These are phyloP conservation scores for Echium plantagineum DNA, from an alignment of 257 asterid species.

Conservation along the genomic window DNA sequence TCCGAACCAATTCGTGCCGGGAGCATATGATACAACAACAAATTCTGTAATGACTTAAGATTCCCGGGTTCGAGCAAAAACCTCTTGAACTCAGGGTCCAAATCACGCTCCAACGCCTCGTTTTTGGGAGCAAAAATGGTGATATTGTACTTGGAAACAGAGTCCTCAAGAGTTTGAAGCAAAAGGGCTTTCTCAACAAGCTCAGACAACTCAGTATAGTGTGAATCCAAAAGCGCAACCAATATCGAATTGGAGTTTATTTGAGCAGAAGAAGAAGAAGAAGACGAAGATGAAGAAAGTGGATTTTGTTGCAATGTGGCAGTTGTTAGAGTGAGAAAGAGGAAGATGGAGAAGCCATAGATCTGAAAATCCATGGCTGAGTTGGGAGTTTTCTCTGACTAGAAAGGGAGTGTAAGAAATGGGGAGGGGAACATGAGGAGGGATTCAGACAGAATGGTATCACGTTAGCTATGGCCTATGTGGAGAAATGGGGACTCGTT, in stretches of 20 bases:
- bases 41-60: constrained; percentile 64
- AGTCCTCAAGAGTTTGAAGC: constrained; percentile 68
- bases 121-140: constrained; percentile 86
- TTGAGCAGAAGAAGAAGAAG: constrained; percentile 21
- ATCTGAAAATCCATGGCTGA: constrained; percentile 73
- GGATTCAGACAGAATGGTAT: neutral
- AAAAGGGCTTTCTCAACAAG: constrained; percentile 83
- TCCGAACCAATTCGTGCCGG: constrained; percentile 59
- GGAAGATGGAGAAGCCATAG: constrained; percentile 45
- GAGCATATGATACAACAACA: constrained; percentile 67
- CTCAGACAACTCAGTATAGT: constrained; percentile 82
- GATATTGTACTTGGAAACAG: constrained; percentile 64
- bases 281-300: too few species aligned
- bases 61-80: constrained; percentile 74
- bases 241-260: constrained; percentile 81
- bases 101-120: constrained; percentile 67
- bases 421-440: too few species aligned
- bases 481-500: constrained; percentile 12
- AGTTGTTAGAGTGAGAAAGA: constrained; percentile 12
- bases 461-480: constrained; percentile 4
- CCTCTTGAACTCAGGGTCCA: constrained; percentile 87
- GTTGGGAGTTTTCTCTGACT: constrained; percentile 21
- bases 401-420: too few species aligned
- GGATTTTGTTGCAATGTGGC: constrained; percentile 54
- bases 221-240: constrained; percentile 87